phyloP scores from a whole-genome alignment of 768 basidiomycete species.

The Macrolepiota dolichaula region DNA sequence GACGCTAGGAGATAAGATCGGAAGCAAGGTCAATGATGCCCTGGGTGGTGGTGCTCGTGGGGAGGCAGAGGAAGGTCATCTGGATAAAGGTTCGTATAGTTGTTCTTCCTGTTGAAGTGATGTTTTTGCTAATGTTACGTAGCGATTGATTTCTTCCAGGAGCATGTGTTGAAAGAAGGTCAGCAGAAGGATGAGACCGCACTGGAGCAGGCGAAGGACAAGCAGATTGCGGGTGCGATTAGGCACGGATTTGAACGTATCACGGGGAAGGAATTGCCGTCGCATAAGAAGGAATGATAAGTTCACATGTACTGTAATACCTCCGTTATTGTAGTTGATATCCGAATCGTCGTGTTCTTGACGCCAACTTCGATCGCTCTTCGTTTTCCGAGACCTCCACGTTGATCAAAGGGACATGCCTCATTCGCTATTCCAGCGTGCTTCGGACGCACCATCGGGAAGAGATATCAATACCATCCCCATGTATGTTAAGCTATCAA shows the following conservation, averaged over 20 bases:
- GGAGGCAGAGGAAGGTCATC: constrained; percentile 22
- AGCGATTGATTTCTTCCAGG: constrained; percentile 40
- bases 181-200: constrained; percentile 35
- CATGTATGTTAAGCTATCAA: neutral
- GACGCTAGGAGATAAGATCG: constrained; percentile 9
- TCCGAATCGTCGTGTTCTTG: too few species aligned
- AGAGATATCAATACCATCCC: too few species aligned
- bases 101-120: neutral
- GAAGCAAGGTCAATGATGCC: constrained; percentile 18
- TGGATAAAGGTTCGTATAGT: constrained; percentile 29
- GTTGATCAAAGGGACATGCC: too few species aligned
- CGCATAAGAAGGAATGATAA: neutral
- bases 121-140: neutral
- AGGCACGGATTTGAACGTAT: constrained; percentile 24
- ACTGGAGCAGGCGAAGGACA: constrained; percentile 38
- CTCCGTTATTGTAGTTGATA: too few species aligned
- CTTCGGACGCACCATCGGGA: too few species aligned
- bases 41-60: constrained; percentile 22
- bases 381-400: too few species aligned
- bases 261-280: constrained; percentile 30
- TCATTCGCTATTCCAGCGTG: too few species aligned
- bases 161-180: constrained; percentile 35
- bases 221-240: constrained; percentile 33
- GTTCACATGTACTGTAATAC: too few species aligned
- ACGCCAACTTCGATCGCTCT: too few species aligned